Evolutionary conservation across 2,329 filamentous ascomycete genomes (phyloP).

Genomic region (Coniochaeta prunicola): DNA sequence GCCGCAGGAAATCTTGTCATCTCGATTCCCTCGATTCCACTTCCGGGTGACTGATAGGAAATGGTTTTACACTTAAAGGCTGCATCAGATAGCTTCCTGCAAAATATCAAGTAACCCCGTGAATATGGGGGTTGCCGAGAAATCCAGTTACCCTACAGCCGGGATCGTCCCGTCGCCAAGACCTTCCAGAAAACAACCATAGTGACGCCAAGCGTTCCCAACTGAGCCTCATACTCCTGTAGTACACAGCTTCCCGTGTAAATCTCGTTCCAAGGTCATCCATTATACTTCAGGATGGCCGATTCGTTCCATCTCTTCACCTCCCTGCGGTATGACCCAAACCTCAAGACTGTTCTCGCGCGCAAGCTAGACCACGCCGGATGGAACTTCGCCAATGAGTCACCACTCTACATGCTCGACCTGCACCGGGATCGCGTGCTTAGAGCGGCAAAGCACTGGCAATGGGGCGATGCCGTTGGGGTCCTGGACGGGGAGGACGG

Average conservation of each 20-base stretch:
- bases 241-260: no score
- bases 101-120: no score
- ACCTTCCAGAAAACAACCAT: background rate
- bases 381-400: conserved; percentile 46
- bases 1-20: no score
- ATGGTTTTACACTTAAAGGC: no score
- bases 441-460: conserved; percentile 50
- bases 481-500: conserved; percentile 38
- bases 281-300: conserved; percentile 15
- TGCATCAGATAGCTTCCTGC: no score
- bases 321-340: conserved; percentile 63
- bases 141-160: background rate
- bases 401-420: conserved; percentile 71
- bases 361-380: conserved; percentile 32
- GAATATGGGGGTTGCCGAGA: no score
- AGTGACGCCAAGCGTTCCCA: background rate
- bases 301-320: conserved; percentile 55
- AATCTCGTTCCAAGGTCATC: no score
- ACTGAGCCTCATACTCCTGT: background rate
- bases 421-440: conserved; percentile 74
- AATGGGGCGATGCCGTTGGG: conserved; percentile 40
- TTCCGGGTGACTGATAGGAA: no score
- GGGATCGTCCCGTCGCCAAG: background rate
- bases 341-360: conserved; percentile 36
- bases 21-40: no score